Percentiles rank a stretch among this genome's conserved stretches.
These are phyloP conservation scores for Xylariales sp. DNA, from an alignment of 2,329 filamentous ascomycete genomes.

Conservation along the genomic window DNA sequence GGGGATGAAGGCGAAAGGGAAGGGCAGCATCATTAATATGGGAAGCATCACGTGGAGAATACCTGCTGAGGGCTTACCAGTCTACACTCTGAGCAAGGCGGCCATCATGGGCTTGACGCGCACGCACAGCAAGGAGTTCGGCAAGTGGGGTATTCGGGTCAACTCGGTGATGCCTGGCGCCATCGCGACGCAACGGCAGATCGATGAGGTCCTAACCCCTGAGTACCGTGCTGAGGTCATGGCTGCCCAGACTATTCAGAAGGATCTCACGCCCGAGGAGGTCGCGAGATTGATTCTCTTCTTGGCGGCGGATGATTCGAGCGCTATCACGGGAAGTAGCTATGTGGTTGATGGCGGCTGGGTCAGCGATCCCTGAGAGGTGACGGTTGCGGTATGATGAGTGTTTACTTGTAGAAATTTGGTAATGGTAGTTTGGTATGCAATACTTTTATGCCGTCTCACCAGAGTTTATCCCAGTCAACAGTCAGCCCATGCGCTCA, in stretches of 20 bases:
- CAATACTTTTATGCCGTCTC: no score
- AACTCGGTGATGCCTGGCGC: constrained; percentile 63
- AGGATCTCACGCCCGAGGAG: constrained; percentile 56
- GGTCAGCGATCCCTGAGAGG: constrained; percentile 46
- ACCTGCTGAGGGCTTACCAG: constrained; percentile 48
- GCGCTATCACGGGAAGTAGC: constrained; percentile 58
- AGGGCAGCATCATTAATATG: constrained; percentile 56
- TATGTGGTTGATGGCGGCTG: constrained; percentile 55
- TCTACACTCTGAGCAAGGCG: constrained; percentile 55
- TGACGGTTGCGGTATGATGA: not conserved
- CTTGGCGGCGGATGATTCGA: constrained; percentile 59
- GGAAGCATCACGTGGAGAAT: constrained; percentile 55
- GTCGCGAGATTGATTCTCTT: constrained; percentile 60
- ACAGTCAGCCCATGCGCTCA: not conserved
- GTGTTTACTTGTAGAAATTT: not conserved
- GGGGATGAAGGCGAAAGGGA: constrained; percentile 47
- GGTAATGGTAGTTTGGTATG: not conserved
- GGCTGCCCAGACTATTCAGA: constrained; percentile 56
- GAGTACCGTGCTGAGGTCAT: constrained; percentile 55
- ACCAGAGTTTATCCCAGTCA: no score
- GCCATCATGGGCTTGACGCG: constrained; percentile 55
- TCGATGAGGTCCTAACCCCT: constrained; percentile 56
- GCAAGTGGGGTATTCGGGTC: constrained; percentile 53
- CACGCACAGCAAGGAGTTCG: constrained; percentile 54
- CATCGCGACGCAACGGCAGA: constrained; percentile 59